phyloP scores from a whole-genome alignment of 2,329 filamentous ascomycete species.

The Dendryphion nanum region DNA sequence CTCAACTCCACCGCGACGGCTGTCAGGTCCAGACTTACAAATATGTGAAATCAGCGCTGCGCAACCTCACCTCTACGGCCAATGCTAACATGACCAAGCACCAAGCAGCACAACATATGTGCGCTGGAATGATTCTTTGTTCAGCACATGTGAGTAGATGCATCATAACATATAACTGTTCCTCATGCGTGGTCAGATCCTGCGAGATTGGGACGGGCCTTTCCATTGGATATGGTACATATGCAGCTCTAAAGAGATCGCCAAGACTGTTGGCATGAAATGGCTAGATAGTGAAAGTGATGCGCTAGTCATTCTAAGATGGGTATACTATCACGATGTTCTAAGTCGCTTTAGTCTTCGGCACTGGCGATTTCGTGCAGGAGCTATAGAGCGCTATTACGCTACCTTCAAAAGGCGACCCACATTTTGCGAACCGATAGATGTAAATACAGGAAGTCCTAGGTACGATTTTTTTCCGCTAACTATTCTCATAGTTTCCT shows the following conservation, averaged over 20 bases:
- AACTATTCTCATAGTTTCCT: too few relatives aligned
- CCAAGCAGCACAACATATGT: constrained; percentile 11
- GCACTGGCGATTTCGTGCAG: too few relatives aligned
- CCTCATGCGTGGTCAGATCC: constrained; percentile 5
- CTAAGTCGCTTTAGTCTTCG: constrained; percentile 11
- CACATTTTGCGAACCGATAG: too few relatives aligned
- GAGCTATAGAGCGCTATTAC: too few relatives aligned
- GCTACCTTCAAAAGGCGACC: too few relatives aligned
- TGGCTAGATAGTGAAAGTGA: constrained; percentile 5
- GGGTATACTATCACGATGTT: constrained; percentile 20
- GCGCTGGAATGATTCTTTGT: constrained; percentile 14
- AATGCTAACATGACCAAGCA: neutral
- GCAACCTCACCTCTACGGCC: constrained; percentile 7
- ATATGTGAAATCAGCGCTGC: constrained; percentile 10
- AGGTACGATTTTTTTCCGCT: too few relatives aligned
- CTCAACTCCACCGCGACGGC: constrained; percentile 13
- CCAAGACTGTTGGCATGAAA: constrained; percentile 3
- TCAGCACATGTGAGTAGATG: constrained; percentile 10
- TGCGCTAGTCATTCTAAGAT: constrained; percentile 10
- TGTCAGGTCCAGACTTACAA: constrained; percentile 10
- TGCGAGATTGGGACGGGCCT: constrained; percentile 10
- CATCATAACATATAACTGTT: neutral
- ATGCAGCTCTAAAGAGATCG: constrained; percentile 9
- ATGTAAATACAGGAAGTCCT: too few relatives aligned
- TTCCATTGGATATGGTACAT: constrained; percentile 15